Evolutionary conservation across 192 early-diverging fungal genomes (phyloP), one percentile per base, ranked within the genome.

Genomic region (Coemansia asiatica): DNA sequence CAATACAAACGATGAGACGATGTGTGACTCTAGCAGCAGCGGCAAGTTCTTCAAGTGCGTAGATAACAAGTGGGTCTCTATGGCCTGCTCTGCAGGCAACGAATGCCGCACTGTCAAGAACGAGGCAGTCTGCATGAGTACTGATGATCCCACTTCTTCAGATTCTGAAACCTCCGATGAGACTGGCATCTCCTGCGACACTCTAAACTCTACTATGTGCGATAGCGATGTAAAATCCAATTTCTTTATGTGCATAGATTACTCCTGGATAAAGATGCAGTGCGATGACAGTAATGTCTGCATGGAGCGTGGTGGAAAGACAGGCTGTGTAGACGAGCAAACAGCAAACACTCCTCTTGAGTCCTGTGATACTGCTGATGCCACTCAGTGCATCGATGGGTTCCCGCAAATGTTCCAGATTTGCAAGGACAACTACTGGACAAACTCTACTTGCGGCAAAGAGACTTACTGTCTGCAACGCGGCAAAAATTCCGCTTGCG

Each of bases 361-460:
- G 38, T 36, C 69, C 1, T 81, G 79, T 69, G 56, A 47, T 4
- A 51, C 33, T 18, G 60, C 27, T 2, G 61, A 74, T 10, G 63
- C 69, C 7, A 75, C 73, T 4, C 79, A 58, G 33, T 81, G 79
- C 61, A 61, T 33, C 15, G 38, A 48, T 1, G 72, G 68, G 47
- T 66, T 72, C 60, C 63, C 60, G 19, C 35, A 35, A 8, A 60
- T 66, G 7, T 81, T 71, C 69, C 79, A 81, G 49, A 53, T 69
- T 15, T 80, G 77, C 58, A 46, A 48, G 23, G 68, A 80, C 48
- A 64, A 71, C 31, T 75, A 69, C 69, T 80, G 77, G 77, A 60
- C 69, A 28, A 73, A 80, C 44, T 80, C 72, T 21, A 73, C 71
- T 4, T 79, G 76, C 46, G 25, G 60, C 33, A 54, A 66, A 8